Evolutionary conservation across 176 grass and related monocot species (phyloP).

Genomic region (Sorghum bicolor): Sorghum_bicolor_NCBIv3 NC_012872.2:3034001-3034500

Average conservation of each 20-base stretch:
- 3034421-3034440: slow-evolving; percentile 35
- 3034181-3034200: not conserved
- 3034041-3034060: not conserved
- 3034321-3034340: not conserved
- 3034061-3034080: not conserved
- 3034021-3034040: not conserved
- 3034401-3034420: slow-evolving; percentile 24
- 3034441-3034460: slow-evolving; percentile 18
- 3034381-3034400: not conserved
- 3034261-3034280: slow-evolving; percentile 19
- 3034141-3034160: not conserved
- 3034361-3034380: slow-evolving; percentile 40
- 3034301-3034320: slow-evolving; percentile 18
- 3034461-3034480: not conserved
- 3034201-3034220: not conserved
- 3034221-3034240: not conserved
- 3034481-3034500: slow-evolving; percentile 10
- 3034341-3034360: slow-evolving; percentile 2
- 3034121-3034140: not conserved
- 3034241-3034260: slow-evolving; percentile 5
- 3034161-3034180: not conserved
- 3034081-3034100: too few relatives aligned
- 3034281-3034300: not conserved
- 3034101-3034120: not conserved
- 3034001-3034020: rapidly evolving